Evolutionary conservation across 257 asterid species (phyloP), one percentile per base, ranked within the genome.

Genomic region (Hygrophila difformis): DNA sequence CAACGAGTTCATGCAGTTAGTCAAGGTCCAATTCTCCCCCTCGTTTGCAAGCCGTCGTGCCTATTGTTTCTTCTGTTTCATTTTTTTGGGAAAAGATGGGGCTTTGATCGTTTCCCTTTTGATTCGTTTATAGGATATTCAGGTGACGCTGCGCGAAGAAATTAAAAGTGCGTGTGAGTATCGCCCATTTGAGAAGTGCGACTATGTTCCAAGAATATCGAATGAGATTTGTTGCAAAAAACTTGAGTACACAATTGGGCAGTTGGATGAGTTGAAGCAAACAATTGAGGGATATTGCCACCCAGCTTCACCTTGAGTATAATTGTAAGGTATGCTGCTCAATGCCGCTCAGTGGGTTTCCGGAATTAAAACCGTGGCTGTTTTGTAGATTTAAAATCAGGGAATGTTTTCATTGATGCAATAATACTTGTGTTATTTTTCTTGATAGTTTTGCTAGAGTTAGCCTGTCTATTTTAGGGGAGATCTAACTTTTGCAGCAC

Each of bases 111-210:
- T 55, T n/a, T 16, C 12, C 6, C 12, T 9, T 10, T 31, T 31
- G 49, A 40, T 51, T 9, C 24, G 49, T 44, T 12, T 60, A 46
- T 75, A 91, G 96, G 98, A 80, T 18, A 76, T 76, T 61, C 96
- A 91, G 66, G 69, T 71, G 76, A 80, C 91, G 9, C 75, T 91
- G 49, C 79, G 95, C 1, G 96, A 86, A 60, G 96, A 91, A 67
- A 82, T 91, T 61, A 91, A 77, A 69, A 79, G 99, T 21, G 87
- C 96, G 0, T 78, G 93, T 10, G 93, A 75, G 34, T 78, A 82
- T 55, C 94, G 96, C 6, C 99, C 95, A 18, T 91, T 86, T 35
- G 99, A 91, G 82, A 86, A 91, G 72, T 86, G 96, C 45, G 95
- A 80, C 57, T 91, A 91, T 42, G 78, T 67, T 42, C 75, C 78